Percentiles rank a stretch among this genome's conserved stretches.
Evolutionary conservation across 345 rosid species (phyloP).

Genomic region (Jatropha curcas): DNA sequence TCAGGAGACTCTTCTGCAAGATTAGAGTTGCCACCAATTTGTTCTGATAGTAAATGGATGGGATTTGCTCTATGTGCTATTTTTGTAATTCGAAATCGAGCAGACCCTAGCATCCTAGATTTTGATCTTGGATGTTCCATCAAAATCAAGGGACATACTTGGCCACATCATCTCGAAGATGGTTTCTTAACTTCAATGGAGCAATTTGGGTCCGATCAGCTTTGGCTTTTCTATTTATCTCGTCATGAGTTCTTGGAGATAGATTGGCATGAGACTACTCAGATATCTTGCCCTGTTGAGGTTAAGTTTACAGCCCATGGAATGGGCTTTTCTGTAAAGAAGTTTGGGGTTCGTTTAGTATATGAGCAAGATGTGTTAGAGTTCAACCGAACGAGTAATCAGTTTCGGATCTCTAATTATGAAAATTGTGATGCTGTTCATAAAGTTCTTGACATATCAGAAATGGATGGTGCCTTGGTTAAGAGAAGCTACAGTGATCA

Average conservation of each 20-base stretch:
- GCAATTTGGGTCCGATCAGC: not conserved
- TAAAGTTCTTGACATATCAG: not conserved
- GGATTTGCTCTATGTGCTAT: constrained; percentile 10
- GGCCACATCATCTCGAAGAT: not conserved
- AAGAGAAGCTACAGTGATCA: not conserved
- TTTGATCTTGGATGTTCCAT: not conserved
- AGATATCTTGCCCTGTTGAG: not conserved
- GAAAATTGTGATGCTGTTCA: not conserved
- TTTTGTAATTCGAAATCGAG: not conserved
- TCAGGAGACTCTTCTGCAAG: not conserved
- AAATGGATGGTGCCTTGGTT: not conserved
- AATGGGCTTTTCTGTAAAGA: not conserved
- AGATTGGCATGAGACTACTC: not conserved
- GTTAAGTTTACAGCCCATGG: not conserved
- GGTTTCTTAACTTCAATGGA: not conserved
- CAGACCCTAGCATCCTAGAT: not conserved
- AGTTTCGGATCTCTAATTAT: not conserved
- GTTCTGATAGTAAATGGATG: not conserved
- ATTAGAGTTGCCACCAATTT: not conserved
- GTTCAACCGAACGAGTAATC: not conserved
- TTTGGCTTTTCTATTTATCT: constrained; percentile 11
- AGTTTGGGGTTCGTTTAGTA: not conserved
- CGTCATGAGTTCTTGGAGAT: not conserved
- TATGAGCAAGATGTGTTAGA: not conserved
- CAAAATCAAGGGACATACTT: not conserved